Evolutionary conservation across 164 flowering plant genomes (phyloP), one percentile per base, ranked within the genome.

Genomic region (Aristolochia californica): DNA sequence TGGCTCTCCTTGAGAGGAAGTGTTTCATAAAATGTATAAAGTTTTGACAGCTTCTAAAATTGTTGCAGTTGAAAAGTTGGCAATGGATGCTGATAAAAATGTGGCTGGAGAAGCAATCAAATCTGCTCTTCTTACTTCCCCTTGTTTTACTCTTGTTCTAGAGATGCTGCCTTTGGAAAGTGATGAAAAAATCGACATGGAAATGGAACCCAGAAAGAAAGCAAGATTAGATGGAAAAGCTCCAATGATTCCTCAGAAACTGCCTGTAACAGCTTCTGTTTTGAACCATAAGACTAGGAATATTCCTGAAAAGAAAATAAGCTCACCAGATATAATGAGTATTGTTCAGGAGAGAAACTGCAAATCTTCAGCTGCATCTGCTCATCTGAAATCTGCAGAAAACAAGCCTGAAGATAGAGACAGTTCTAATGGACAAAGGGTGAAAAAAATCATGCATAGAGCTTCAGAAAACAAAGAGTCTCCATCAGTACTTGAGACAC

Each of bases 381-480:
- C 56, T 8, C 40, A 5, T 43, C 58, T 48, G 44, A 65, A 48
- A 23, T 34, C 62, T 59, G 57, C 59, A 48, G 74, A 59, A 48
- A 72, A 64, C 57, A 54, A 68, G 43, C 44, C 72, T 20, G 57
- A 66, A 57, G 80, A 65, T 58, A 69, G 64, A 67, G 87, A 77
- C 51, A 73, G 56, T 75, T 73, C 68, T 18, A 56, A 77, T 64
- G 86, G 95, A 44, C 62, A 82, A 66, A 87, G 97, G 65, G 78
- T 94, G 13, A 94, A 94, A 72, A 94, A 94, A 79, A 94, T 94
- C 63, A 72, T 87, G 95, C 77, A 83, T 62, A 80, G 87, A 72
- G 57, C 76, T 59, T 55, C 70, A 15, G 82, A 83, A 30, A 84
- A 85, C 58, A 67, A 77, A 48, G 85, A 85, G 40, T 81, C 96